These are phyloP conservation scores for Brassica napus DNA, from an alignment of 345 rosid genomes.

Conservation along the genomic window DNA sequence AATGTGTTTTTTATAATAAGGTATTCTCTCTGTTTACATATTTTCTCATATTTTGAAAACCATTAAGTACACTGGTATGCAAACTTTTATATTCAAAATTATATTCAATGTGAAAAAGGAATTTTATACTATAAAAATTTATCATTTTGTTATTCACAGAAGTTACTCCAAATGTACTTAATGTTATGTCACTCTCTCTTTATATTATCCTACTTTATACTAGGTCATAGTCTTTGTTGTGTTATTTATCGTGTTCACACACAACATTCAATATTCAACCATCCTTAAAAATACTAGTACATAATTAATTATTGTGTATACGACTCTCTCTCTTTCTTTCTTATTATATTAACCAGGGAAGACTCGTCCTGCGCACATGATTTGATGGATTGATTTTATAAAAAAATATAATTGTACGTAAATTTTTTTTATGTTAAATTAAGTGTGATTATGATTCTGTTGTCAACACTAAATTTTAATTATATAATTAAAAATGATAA, in stretches of 20 bases:
- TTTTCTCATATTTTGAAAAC: background rate
- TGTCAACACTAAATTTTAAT: no score
- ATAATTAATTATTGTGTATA: background rate
- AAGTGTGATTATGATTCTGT: no score
- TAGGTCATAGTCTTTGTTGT: background rate
- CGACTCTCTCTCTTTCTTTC: background rate
- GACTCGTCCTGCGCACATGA: no score
- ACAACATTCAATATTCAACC: background rate
- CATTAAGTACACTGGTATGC: background rate
- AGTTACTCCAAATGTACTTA: background rate
- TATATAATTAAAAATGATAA: no score
- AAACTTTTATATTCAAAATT: background rate
- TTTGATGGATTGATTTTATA: no score
- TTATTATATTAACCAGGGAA: background rate
- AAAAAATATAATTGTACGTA: no score
- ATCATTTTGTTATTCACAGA: background rate
- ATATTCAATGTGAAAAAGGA: background rate
- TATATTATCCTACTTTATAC: background rate
- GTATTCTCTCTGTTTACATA: background rate
- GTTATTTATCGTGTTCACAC: slow-evolving; percentile 1
- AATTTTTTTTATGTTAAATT: no score
- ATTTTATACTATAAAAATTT: no score
- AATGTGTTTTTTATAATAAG: background rate
- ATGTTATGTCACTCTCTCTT: background rate
- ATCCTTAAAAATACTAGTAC: background rate